Evolutionary conservation across 495 filamentous ascomycete species (phyloP), one percentile per base, ranked within the genome.

Genomic region (Saxophila tyrrhenica): DNA sequence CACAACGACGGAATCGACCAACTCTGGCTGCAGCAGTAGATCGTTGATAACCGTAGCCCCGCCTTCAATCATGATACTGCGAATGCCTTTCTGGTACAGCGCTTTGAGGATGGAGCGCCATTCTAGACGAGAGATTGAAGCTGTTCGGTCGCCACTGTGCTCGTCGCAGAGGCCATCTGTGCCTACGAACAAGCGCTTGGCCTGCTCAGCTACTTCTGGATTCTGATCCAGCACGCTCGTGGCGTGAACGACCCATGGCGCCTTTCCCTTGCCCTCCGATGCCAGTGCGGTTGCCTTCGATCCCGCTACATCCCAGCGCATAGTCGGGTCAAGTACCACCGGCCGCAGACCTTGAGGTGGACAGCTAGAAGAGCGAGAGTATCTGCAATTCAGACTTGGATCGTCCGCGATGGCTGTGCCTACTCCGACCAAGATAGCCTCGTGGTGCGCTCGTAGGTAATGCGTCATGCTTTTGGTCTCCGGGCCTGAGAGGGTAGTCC

Each of bases 381-480:
- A 71, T 13, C 88, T 78, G 61, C 81, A 88, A 63, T 94, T 95
- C 43, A 97, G 70, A 5, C 78, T 80, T 1, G 90, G 91, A 61
- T 97, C 82, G 60, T 97, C 90, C 13, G 84, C 81, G 43, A 85
- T 72, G 17, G 87, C 87, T 15, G 90, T 97, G 3, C 85, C 83
- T 8, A 85, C 83, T 10, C 90, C 90, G 21, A 97, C 73, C 11
- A 91, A 72, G 51, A 97, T 94, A 15, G 86, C 88, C 57, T 87
- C 81, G 68, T 97, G 89, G 13, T 75, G 76, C 5, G 80, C 80
- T 52, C 90, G 85, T 17, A 97, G 76, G 66, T 84, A 88, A 66
- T 97, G 90, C 0, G 90, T 95, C 84, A 97, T 88, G 49, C 84
- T 75, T 66, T 95, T 95, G 15, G 87, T 82, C 59, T 81, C 73